These are phyloP conservation scores for Exutisphaerella laricina DNA, from an alignment of 2,329 filamentous ascomycete species.

Conservation along the genomic window DNA sequence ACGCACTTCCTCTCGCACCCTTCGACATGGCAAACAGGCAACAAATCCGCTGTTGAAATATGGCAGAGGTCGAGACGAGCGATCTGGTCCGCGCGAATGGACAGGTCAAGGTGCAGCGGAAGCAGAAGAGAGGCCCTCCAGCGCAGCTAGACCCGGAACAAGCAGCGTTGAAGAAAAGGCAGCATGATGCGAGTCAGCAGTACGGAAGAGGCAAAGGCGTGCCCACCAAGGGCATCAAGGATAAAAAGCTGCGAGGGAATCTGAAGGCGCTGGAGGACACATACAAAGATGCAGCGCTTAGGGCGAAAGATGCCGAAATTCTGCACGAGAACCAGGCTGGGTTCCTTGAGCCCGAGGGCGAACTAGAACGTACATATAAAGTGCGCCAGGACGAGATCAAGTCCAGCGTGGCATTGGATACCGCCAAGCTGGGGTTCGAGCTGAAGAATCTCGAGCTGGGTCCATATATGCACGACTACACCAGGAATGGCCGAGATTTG, in stretches of 20 bases:
- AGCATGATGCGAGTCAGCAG: constrained; percentile 39
- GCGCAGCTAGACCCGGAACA: constrained; percentile 31
- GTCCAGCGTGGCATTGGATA: constrained; percentile 68
- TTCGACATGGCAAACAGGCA: constrained; percentile 8
- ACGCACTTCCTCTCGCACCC: not conserved
- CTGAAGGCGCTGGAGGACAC: constrained; percentile 73
- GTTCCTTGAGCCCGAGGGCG: constrained; percentile 80
- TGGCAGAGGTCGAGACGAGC: constrained; percentile 23
- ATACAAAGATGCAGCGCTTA: constrained; percentile 71
- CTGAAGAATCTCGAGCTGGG: constrained; percentile 76
- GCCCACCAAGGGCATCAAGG: constrained; percentile 65
- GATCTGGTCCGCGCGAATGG: constrained; percentile 27
- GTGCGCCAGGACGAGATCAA: constrained; percentile 83
- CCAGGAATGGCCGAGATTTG: constrained; percentile 78
- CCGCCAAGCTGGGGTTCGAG: constrained; percentile 89
- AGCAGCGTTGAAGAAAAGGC: constrained; percentile 30
- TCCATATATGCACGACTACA: constrained; percentile 85
- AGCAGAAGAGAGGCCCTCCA: constrained; percentile 24
- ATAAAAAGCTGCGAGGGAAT: constrained; percentile 84
- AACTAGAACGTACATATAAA: constrained; percentile 87
- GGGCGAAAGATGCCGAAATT: constrained; percentile 93
- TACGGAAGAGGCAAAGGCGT: constrained; percentile 83
- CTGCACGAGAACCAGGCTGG: constrained; percentile 80
- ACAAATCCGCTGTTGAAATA: constrained; percentile 1
- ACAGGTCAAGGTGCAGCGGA: constrained; percentile 22